These are phyloP conservation scores for Fusarium irregulare DNA, from an alignment of 2,329 filamentous ascomycete genomes.

Conservation along the genomic window DNA sequence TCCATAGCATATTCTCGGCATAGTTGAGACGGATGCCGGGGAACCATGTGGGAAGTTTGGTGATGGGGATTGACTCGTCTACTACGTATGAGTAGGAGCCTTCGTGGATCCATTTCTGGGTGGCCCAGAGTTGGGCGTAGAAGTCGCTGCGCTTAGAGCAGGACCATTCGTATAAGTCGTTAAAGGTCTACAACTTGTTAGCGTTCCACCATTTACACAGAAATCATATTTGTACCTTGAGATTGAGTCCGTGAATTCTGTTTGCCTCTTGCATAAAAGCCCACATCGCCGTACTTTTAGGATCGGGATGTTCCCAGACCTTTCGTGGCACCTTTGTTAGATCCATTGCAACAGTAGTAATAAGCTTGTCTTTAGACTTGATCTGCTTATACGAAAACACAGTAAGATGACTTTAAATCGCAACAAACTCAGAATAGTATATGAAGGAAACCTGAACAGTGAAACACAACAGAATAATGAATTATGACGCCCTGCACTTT, in stretches of 20 bases:
- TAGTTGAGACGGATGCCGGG: constrained; percentile 79
- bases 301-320: constrained; percentile 75
- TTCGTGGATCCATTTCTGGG: constrained; percentile 69
- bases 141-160: constrained; percentile 71
- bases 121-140: constrained; percentile 72
- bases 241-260: constrained; percentile 62
- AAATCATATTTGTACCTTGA: constrained; percentile 62
- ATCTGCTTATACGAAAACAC: not conserved
- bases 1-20: constrained; percentile 82
- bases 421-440: not conserved
- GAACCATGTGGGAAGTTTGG: constrained; percentile 81
- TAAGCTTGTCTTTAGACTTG: not conserved
- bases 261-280: constrained; percentile 75
- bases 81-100: constrained; percentile 71
- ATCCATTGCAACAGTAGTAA: constrained; percentile 43
- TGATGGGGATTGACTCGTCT: constrained; percentile 76
- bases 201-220: rapidly evolving
- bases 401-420: not conserved
- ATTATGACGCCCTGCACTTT: constrained; percentile 3
- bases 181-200: constrained; percentile 64
- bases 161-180: constrained; percentile 78
- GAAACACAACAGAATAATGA: not conserved
- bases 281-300: constrained; percentile 72
- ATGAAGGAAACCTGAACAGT: not conserved
- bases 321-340: constrained; percentile 62